Evolutionary conservation across 495 filamentous ascomycete genomes (phyloP).

Genomic region (Elaphomyces granulatus): DNA sequence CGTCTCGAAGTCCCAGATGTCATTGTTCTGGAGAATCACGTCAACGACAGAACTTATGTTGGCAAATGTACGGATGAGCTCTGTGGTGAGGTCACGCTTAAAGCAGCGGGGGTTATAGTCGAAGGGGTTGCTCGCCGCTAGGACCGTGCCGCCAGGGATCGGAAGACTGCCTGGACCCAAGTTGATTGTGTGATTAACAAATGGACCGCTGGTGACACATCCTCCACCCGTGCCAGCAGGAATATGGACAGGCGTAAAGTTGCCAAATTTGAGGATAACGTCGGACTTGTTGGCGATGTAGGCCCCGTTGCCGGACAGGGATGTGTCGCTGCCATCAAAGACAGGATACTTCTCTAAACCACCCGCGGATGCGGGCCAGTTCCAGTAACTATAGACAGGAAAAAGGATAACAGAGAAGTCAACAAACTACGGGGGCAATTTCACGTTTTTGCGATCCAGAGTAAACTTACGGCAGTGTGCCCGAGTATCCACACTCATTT

Average conservation of each 20-base stretch:
- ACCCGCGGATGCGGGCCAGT: constrained; percentile 41
- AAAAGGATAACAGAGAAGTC: too few species aligned
- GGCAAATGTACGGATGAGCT: constrained; percentile 28
- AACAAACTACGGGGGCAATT: too few species aligned
- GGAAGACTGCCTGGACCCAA: constrained; percentile 36
- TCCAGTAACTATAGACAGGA: constrained; percentile 43
- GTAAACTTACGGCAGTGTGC: constrained; percentile 30
- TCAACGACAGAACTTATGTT: constrained; percentile 34
- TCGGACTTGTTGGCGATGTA: constrained; percentile 19
- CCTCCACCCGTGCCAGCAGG: constrained; percentile 47
- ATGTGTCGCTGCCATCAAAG: constrained; percentile 47
- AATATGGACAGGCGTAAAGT: constrained; percentile 16
- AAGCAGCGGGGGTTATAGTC: constrained; percentile 51
- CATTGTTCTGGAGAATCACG: constrained; percentile 29
- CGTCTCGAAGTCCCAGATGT: constrained; percentile 39
- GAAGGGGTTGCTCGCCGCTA: constrained; percentile 11
- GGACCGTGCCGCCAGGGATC: constrained; percentile 12
- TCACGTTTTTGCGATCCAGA: not conserved
- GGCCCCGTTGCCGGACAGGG: constrained; percentile 47
- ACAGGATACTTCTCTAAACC: constrained; percentile 42
- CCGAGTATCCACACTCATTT: constrained; percentile 56
- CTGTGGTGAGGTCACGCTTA: constrained; percentile 45
- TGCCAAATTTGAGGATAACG: constrained; percentile 9
- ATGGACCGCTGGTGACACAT: constrained; percentile 47
- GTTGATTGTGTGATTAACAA: constrained; percentile 34